These are phyloP conservation scores for Phytophthora lateralis DNA, from an alignment of 352 stramenopile species.

Conservation along the genomic window DNA sequence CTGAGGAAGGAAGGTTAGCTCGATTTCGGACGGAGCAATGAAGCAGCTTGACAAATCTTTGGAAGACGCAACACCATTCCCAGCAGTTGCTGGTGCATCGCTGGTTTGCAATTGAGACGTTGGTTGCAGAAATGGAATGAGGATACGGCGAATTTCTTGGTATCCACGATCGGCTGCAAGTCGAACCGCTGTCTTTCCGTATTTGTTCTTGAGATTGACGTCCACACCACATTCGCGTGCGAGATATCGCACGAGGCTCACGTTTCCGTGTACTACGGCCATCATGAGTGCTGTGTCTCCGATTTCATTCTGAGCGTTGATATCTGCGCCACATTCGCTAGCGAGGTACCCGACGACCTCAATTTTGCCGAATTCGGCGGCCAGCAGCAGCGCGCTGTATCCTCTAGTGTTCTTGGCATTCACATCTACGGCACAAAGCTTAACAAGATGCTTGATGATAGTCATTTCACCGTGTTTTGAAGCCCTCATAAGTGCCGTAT, in stretches of 20 bases:
- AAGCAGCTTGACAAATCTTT: neutral
- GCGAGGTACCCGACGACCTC: neutral
- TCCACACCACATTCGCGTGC: neutral
- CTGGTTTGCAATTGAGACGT: neutral
- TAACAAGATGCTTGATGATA: neutral
- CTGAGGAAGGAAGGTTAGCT: neutral
- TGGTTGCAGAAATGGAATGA: neutral
- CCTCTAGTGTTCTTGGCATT: neutral
- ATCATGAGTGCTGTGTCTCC: neutral
- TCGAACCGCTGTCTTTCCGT: neutral
- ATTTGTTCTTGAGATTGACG: neutral
- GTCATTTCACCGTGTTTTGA: neutral
- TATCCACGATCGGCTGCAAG: neutral
- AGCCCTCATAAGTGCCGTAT: neutral
- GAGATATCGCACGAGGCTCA: neutral
- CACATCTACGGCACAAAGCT: neutral
- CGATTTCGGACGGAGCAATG: conserved; percentile 4
- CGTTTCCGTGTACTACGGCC: neutral
- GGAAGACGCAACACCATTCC: neutral
- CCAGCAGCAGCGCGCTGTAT: neutral
- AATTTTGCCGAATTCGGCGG: neutral
- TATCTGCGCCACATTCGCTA: neutral
- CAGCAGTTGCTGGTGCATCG: neutral
- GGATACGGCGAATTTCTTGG: neutral
- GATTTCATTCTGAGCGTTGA: neutral